Evolutionary conservation across 306 rosid genomes (phyloP), one percentile per base, ranked within the genome.

Genomic region (Fragaria vesca): DNA sequence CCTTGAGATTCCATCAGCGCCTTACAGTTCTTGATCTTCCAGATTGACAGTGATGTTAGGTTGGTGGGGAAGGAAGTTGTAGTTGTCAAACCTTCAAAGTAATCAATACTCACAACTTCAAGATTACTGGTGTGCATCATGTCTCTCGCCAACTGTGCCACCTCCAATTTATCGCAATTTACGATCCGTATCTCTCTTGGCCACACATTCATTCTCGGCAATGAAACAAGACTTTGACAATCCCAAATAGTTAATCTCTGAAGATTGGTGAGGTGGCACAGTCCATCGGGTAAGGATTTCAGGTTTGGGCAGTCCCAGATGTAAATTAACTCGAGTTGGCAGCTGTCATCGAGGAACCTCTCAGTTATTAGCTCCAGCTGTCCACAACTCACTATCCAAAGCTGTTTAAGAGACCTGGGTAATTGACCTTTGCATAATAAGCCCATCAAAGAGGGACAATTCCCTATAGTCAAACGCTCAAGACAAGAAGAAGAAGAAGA

Each of bases 391-490:
- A 17, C 20, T 68, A 80, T 75, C 66, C 11, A 3, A 28, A 75
- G 80, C 9, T 48, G 67, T 16, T 60, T 76, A 75, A 76, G 76
- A 5, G 69, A 30, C 38, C 16, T 32, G 36, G 36, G 36, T 32
- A 32, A 32, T 45, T 17, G 61, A 16, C 20, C 80, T 58, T 32
- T 69, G 51, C 13, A 0, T 58, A 75, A 71, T 30, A 81, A 50
- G 62, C 34, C 32, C 2, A 28, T 51, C 30, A 81, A 78, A 42
- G 81, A 76, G 62, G 74, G 84, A 71, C 81, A 81, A 7, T 47
- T 7, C 6, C 6, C 4, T 28, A 76, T 52, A 5, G 51, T 28
- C 51, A 76, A 0, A 20, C 12, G 13, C 69, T 76, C 63, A 26
- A 76, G 77, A 38, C 32, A 21, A 69, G n/a, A 62, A 28, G 42